Percentiles rank a stretch among this genome's conserved stretches.
Conservation (phyloP, 75 land plant genomes). For the Chamaecyparis obtusa region DNA sequence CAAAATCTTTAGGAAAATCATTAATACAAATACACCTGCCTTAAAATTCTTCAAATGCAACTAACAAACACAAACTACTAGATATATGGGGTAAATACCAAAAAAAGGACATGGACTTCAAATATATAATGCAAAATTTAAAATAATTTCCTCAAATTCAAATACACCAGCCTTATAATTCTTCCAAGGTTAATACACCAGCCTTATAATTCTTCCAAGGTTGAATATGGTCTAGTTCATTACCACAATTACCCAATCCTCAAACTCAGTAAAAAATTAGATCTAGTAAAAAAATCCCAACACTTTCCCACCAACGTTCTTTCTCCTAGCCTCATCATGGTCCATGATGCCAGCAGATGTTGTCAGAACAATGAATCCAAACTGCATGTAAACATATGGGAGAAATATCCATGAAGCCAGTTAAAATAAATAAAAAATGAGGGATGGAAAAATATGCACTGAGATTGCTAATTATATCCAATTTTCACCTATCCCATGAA, state of each 20-base stretch:
- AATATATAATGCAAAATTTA: neutral
- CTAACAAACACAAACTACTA: neutral
- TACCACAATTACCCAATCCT: neutral
- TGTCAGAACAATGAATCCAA: constrained; percentile 66
- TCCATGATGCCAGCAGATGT: constrained; percentile 76
- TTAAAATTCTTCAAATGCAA: no score
- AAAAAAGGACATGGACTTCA: neutral
- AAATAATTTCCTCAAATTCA: neutral
- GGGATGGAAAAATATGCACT: neutral
- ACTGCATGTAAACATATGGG: constrained; percentile 28
- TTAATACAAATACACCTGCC: neutral
- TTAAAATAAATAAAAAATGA: neutral
- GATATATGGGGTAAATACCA: neutral
- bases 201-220: neutral
- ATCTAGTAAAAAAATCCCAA: constrained; percentile 56
- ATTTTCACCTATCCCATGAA: neutral
- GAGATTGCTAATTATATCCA: neutral
- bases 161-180: no score
- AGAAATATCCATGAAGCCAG: neutral
- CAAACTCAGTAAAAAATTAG: neutral
- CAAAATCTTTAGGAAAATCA: neutral
- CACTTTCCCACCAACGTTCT: constrained; percentile 68
- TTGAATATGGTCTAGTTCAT: neutral
- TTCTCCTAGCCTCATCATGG: constrained; percentile 67
- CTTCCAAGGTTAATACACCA: no score